Conservation (phyloP, 331 rosid genomes). For the Malus hybrid region DNA sequence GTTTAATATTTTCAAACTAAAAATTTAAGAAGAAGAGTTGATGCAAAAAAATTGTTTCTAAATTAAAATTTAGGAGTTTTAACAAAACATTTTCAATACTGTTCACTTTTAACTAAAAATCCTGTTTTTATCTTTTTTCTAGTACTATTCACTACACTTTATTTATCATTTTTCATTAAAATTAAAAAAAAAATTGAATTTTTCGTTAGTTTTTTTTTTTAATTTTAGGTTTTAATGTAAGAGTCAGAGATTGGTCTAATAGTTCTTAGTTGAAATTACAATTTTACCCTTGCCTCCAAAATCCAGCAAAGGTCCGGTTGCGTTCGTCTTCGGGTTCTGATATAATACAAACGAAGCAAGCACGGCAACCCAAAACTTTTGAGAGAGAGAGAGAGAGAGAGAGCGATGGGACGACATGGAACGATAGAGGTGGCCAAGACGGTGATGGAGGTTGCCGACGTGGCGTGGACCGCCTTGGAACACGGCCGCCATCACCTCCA, state of each 20-base stretch:
- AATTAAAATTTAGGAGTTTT: too few species aligned
- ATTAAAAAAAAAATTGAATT: too few species aligned
- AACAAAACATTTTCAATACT: accelerated
- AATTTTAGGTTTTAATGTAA: too few species aligned
- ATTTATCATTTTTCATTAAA: too few species aligned
- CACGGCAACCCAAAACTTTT: neutral
- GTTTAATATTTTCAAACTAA: too few species aligned
- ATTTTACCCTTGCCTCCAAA: neutral
- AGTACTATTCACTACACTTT: too few species aligned
- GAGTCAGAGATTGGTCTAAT: too few species aligned
- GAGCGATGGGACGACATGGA: slow-evolving; percentile 38
- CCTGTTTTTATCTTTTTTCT: too few species aligned
- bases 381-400: neutral
- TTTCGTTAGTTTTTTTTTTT: too few species aligned
- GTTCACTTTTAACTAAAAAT: too few species aligned
- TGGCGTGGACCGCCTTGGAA: slow-evolving; percentile 82
- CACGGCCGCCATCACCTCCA: slow-evolving; percentile 40
- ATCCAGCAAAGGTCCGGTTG: neutral
- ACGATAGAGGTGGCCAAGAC: slow-evolving; percentile 80
- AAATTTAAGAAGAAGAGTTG: too few species aligned
- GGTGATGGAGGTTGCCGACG: slow-evolving; percentile 91
- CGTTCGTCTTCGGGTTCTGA: neutral
- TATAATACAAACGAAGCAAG: neutral
- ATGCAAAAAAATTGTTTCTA: too few species aligned
- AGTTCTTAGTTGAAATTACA: neutral